Evolutionary conservation across 768 basidiomycete genomes (phyloP).

Genomic region (Leucogyrophana mollusca): DNA sequence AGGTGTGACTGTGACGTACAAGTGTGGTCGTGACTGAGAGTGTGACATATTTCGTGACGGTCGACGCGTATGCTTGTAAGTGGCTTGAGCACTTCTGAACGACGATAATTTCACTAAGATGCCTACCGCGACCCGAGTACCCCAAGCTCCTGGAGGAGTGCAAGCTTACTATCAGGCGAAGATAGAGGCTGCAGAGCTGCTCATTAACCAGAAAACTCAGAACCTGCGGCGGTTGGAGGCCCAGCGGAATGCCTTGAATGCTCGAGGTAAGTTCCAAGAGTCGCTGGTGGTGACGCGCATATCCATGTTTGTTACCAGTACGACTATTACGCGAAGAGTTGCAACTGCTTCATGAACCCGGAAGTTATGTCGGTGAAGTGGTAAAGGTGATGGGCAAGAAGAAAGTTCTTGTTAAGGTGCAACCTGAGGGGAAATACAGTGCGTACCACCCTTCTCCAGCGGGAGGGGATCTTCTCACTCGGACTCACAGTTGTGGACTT

Average conservation of each 20-base stretch:
- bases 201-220: conserved; percentile 96
- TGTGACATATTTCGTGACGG: not conserved
- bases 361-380: conserved; percentile 96
- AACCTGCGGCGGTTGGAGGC: conserved; percentile 94
- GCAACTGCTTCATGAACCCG: conserved; percentile 90
- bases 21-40: too few relatives aligned
- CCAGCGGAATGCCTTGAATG: conserved; percentile 95
- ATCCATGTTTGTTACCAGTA: conserved; percentile 45
- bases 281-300: not conserved
- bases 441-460: conserved; percentile 29
- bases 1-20: too few relatives aligned
- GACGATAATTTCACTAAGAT: conserved; percentile 26
- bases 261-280: conserved; percentile 61
- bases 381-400: conserved; percentile 99
- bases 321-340: conserved; percentile 89
- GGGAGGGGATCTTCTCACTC: not conserved
- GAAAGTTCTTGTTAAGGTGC: conserved; percentile 96
- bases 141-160: conserved; percentile 58
- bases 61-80: conserved; percentile 5
- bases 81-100: not conserved
- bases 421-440: conserved; percentile 99
- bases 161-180: conserved; percentile 95
- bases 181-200: conserved; percentile 89
- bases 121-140: conserved; percentile 35
- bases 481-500: conserved; percentile 80